Conservation (phyloP, 345 rosid genomes). For the Rubroshorea leprosula region DNA sequence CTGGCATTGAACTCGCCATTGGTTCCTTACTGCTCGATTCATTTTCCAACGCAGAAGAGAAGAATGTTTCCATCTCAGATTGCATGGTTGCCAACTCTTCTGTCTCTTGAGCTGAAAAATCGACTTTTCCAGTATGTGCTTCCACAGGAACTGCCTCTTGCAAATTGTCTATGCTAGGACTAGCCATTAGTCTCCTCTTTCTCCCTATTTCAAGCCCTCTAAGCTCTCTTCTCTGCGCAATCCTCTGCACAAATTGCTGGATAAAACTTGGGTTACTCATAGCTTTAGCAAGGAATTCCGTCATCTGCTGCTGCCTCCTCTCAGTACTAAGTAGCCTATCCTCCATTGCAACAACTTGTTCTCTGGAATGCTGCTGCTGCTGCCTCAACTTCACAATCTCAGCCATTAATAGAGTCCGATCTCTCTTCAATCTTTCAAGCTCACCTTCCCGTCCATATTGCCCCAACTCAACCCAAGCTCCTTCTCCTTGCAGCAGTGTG, state of each 20-base stretch:
- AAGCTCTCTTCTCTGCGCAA: conserved; percentile 34
- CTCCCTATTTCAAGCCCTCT: conserved; percentile 37
- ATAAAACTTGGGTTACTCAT: conserved; percentile 48
- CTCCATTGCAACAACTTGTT: conserved; percentile 46
- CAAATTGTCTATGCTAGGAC: conserved; percentile 40
- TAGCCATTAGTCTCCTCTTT: conserved; percentile 52
- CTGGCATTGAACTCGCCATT: conserved; percentile 15
- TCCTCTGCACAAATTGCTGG: conserved; percentile 38
- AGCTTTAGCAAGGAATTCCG: conserved; percentile 70
- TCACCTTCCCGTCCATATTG: conserved; percentile 60
- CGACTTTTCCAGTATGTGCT: conserved; percentile 16
- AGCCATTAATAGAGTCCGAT: conserved; percentile 40
- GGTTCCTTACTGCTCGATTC: conserved; percentile 37
- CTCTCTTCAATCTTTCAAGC: conserved; percentile 57
- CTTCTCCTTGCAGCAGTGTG: conserved; percentile 38
- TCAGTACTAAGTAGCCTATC: conserved; percentile 43
- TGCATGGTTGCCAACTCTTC: conserved; percentile 24
- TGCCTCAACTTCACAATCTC: conserved; percentile 61
- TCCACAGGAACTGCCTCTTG: conserved; percentile 24
- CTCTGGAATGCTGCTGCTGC: conserved; percentile 61
- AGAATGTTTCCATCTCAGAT: conserved; percentile 41
- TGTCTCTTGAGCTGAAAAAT: conserved; percentile 13
- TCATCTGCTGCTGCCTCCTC: conserved; percentile 67
- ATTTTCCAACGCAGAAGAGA: conserved; percentile 41
- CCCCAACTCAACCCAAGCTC: conserved; percentile 62